Evolutionary conservation across 2,329 filamentous ascomycete genomes (phyloP).

Genomic region (Sphaerulina vaccinii): DNA sequence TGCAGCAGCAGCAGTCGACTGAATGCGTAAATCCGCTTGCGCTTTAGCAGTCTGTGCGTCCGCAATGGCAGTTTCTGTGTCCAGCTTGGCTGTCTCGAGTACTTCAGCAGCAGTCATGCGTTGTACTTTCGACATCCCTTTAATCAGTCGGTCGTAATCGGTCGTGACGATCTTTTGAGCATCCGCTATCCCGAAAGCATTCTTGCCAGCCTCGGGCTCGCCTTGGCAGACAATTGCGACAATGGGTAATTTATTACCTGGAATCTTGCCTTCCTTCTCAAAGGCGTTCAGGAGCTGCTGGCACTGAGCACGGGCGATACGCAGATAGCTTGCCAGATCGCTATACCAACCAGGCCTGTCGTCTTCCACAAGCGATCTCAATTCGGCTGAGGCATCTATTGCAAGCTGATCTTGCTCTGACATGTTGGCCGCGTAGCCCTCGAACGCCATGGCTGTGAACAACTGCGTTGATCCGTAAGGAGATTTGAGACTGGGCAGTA

Average conservation of each 20-base stretch:
- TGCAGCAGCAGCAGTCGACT: slow-evolving; percentile 81
- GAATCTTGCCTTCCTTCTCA: slow-evolving; percentile 82
- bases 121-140: slow-evolving; percentile 82
- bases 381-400: slow-evolving; percentile 59
- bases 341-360: slow-evolving; percentile 81
- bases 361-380: slow-evolving; percentile 75
- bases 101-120: slow-evolving; percentile 79
- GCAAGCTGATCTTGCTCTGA: slow-evolving; percentile 49
- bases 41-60: slow-evolving; percentile 79
- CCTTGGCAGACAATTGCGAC: slow-evolving; percentile 92
- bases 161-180: slow-evolving; percentile 83
- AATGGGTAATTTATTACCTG: slow-evolving; percentile 69
- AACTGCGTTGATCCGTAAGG: slow-evolving; percentile 83
- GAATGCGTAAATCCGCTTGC: slow-evolving; percentile 79
- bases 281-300: slow-evolving; percentile 88
- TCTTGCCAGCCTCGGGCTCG: slow-evolving; percentile 85
- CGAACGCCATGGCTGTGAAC: slow-evolving; percentile 76
- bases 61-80: slow-evolving; percentile 69
- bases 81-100: slow-evolving; percentile 72
- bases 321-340: slow-evolving; percentile 85
- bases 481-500: slow-evolving; percentile 68
- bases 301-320: slow-evolving; percentile 87
- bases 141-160: slow-evolving; percentile 86
- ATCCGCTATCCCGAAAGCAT: slow-evolving; percentile 82
- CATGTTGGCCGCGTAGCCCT: slow-evolving; percentile 73